phyloP scores from a whole-genome alignment of 2,329 filamentous ascomycete species.

The Penicillium sp. region DNA sequence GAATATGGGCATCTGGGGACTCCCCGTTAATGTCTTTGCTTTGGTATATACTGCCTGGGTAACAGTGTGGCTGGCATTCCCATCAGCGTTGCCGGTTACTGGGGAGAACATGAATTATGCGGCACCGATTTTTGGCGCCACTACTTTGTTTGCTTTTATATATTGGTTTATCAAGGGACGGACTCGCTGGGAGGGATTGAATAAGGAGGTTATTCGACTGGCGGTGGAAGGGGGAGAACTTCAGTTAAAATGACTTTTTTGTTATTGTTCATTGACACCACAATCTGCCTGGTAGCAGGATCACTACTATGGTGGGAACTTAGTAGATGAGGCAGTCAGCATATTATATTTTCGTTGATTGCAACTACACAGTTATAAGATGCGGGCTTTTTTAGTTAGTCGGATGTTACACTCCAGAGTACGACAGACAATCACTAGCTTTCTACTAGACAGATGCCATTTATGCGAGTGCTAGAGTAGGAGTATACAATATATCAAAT shows the following conservation, averaged over 20 bases:
- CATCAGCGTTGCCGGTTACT: slow-evolving; percentile 35
- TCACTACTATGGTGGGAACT: background rate
- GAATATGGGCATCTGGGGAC: slow-evolving; percentile 29
- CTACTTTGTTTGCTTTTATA: slow-evolving; percentile 7
- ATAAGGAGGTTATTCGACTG: slow-evolving; percentile 12
- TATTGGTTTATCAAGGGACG: slow-evolving; percentile 16
- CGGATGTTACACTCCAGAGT: background rate
- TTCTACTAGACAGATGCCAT: background rate
- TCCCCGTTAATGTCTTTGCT: slow-evolving; percentile 38
- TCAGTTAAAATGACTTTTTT: slow-evolving; percentile 6
- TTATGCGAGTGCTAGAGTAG: background rate
- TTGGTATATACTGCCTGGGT: slow-evolving; percentile 36
- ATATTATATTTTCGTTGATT: background rate
- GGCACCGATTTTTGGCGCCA: slow-evolving; percentile 32
- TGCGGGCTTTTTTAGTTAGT: background rate
- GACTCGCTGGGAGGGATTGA: slow-evolving; percentile 10
- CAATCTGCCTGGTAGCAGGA: background rate
- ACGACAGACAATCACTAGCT: background rate
- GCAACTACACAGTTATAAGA: background rate
- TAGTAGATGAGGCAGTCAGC: background rate
- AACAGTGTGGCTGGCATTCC: slow-evolving; percentile 38
- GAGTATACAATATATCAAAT: background rate
- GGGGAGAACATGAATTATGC: slow-evolving; percentile 43
- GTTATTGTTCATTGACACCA: background rate
- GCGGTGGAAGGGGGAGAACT: slow-evolving; percentile 11